phyloP scores from a whole-genome alignment of 257 asterid genomes.

The Nicotiana sylvestris region DNA sequence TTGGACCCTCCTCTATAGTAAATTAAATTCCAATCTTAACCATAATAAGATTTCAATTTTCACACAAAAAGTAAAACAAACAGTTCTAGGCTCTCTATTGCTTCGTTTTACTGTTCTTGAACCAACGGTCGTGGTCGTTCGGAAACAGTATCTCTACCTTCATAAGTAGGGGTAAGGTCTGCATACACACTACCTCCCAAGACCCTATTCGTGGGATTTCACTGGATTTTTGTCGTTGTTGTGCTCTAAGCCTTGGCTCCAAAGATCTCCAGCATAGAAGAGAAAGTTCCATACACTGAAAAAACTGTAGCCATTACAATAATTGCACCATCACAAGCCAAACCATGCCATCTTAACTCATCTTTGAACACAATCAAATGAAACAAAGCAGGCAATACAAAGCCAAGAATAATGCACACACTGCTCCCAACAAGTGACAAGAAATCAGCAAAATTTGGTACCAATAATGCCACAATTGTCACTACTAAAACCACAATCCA shows the following conservation, averaged over 20 bases:
- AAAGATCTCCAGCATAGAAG: background rate
- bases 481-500: conserved; percentile 1
- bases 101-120: no score
- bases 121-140: no score
- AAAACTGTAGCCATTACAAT: background rate
- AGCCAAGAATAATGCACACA: conserved; percentile 13
- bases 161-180: no score
- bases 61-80: background rate
- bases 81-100: background rate
- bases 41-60: background rate
- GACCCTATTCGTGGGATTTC: no score
- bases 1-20: background rate
- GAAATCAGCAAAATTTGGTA: conserved; percentile 14
- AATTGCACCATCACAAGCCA: conserved; percentile 10
- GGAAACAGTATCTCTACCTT: no score
- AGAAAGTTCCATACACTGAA: conserved; percentile 9
- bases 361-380: conserved; percentile 7
- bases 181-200: no score
- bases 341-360: conserved; percentile 12
- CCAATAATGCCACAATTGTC: conserved; percentile 8
- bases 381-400: conserved; percentile 13
- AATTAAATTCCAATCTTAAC: background rate
- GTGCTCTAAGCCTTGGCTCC: background rate
- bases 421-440: conserved; percentile 14
- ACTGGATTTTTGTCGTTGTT: no score